Conservation (phyloP, 495 filamentous ascomycete genomes). For the Zalerion maritima region DNA sequence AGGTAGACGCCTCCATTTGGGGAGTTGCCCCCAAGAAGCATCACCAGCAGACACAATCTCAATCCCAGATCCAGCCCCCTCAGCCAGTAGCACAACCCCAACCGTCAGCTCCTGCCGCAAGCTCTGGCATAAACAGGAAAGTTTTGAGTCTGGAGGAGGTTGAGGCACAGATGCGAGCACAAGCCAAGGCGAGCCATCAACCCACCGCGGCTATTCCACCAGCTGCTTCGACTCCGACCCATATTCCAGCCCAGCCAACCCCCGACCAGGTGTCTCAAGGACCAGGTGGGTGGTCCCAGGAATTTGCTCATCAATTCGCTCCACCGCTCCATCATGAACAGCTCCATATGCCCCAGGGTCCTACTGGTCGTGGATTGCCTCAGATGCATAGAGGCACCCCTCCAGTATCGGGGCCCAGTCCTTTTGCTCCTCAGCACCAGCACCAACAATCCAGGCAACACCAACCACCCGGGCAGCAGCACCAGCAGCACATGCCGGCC, state of each 20-base stretch:
- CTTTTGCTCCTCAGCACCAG: slow-evolving; percentile 14
- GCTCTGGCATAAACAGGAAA: slow-evolving; percentile 44
- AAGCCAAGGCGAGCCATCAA: slow-evolving; percentile 37
- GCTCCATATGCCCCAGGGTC: slow-evolving; percentile 13
- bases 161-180: slow-evolving; percentile 77
- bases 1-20: slow-evolving; percentile 91
- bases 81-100: slow-evolving; percentile 12
- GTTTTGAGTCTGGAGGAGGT: slow-evolving; percentile 96
- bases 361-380: slow-evolving; percentile 12
- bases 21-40: slow-evolving; percentile 54
- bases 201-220: slow-evolving; percentile 14
- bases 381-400: slow-evolving; percentile 19
- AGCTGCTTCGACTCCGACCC: slow-evolving; percentile 11
- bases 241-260: slow-evolving; percentile 6
- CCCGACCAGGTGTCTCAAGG: slow-evolving; percentile 5
- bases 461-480: slow-evolving; percentile 26
- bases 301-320: slow-evolving; percentile 6
- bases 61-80: slow-evolving; percentile 23
- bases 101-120: slow-evolving; percentile 15
- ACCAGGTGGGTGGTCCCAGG: too few relatives aligned
- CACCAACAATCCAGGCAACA: slow-evolving; percentile 21
- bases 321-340: slow-evolving; percentile 20
- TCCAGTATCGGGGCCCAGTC: slow-evolving; percentile 15
- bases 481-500: slow-evolving; percentile 31
- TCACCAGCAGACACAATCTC: too few relatives aligned